A percentile compares a stretch with the other conserved stretches of the same genome.
These are phyloP conservation scores for Jamesozyma lodderae DNA, from an alignment of 805 yeast genomes.

Conservation along the genomic window DNA sequence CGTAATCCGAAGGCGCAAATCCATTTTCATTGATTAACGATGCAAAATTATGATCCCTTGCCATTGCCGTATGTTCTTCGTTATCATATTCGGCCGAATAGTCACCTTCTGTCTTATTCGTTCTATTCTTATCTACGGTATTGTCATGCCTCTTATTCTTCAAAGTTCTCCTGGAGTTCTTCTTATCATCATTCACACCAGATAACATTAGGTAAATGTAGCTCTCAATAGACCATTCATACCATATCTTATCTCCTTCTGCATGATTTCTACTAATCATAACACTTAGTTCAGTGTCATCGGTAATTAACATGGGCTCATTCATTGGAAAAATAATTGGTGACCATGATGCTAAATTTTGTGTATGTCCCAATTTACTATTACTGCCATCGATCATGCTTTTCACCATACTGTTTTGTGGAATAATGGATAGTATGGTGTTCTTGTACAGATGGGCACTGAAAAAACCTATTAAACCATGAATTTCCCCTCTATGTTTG, in stretches of 20 bases:
- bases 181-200: constrained; percentile 7
- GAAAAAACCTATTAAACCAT: constrained; percentile 72
- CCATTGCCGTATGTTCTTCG: not conserved
- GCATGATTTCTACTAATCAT: constrained; percentile 39
- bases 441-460: constrained; percentile 59
- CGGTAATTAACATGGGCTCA: constrained; percentile 43
- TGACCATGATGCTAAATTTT: constrained; percentile 54
- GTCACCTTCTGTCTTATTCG: too few relatives aligned
- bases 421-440: constrained; percentile 30
- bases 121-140: not conserved
- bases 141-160: not conserved
- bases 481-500: constrained; percentile 45
- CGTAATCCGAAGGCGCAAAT: constrained; percentile 9
- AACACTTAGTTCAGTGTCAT: constrained; percentile 46
- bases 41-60: not conserved
- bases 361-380: constrained; percentile 27
- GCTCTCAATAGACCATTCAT: constrained; percentile 55
- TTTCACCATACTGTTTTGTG: constrained; percentile 11
- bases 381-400: not conserved
- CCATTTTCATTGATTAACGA: not conserved
- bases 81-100: too few relatives aligned
- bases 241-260: constrained; percentile 43
- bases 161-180: not conserved
- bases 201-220: constrained; percentile 36
- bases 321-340: constrained; percentile 57